Percentiles rank a stretch among this genome's conserved stretches.
These are phyloP conservation scores for Paxillus ammoniavirescens DNA, from an alignment of 768 basidiomycete species.

Conservation along the genomic window DNA sequence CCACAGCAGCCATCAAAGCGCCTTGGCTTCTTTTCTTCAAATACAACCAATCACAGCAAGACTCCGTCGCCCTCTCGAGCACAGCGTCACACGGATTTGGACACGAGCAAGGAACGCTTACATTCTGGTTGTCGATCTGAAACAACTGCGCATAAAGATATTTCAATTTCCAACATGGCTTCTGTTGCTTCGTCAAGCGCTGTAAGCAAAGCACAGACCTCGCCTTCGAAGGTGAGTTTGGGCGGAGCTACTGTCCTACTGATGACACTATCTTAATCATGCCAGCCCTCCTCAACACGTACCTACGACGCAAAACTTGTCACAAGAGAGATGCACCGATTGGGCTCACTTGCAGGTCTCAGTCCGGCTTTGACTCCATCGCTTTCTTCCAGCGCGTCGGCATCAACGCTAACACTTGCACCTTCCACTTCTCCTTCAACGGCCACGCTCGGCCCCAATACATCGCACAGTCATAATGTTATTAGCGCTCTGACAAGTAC, in stretches of 20 bases:
- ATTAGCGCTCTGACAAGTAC: constrained; percentile 17
- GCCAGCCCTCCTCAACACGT: constrained; percentile 57
- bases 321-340: constrained; percentile 81
- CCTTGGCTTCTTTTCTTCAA: constrained; percentile 32
- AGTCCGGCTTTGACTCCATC: constrained; percentile 42
- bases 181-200: constrained; percentile 26
- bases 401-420: constrained; percentile 42
- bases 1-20: constrained; percentile 35
- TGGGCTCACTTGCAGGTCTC: constrained; percentile 60
- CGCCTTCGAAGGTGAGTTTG: constrained; percentile 34
- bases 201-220: constrained; percentile 29
- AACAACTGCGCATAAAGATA: constrained; percentile 21
- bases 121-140: constrained; percentile 40
- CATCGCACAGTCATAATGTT: constrained; percentile 29
- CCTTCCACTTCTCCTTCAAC: constrained; percentile 41
- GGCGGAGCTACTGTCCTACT: constrained; percentile 17
- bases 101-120: constrained; percentile 34
- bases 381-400: constrained; percentile 43
- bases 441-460: constrained; percentile 27
- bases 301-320: constrained; percentile 82
- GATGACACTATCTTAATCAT: constrained; percentile 5
- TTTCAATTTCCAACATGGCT: constrained; percentile 21
- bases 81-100: constrained; percentile 26
- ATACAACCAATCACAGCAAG: constrained; percentile 37
- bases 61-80: constrained; percentile 25